Evolutionary conservation across 306 rosid genomes (phyloP), one percentile per base, ranked within the genome.

Genomic region (Dryas drummondii): DNA sequence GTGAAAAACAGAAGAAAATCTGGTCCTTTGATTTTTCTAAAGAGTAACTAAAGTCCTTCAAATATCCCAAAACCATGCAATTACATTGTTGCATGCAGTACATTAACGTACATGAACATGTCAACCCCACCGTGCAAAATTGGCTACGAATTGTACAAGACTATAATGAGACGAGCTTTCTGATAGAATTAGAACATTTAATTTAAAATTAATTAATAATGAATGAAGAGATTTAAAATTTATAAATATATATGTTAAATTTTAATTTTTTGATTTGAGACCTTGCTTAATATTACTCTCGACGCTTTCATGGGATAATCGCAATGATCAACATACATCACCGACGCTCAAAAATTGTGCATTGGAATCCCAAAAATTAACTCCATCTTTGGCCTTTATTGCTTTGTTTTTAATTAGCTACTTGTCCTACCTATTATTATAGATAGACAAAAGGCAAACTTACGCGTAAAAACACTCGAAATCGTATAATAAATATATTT

Each of bases 81-180:
- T 32, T 32, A 32, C 22, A 32, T 32, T 32, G 2, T 32, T 32
- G 37, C 37, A 32, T 32, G 37, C 37, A 32, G 37, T 1, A 32
- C 37, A 32, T 32, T 32, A 32, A 32, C 37, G 1, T 32, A 32
- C 1, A 32, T 32, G 37, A 19, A 22, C 66, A 13, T 19, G 66
- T 13, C 6, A 71, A 71, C 65, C 75, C 76, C 26, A 56, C 66
- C 49, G 6, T 56, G 53, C 66, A 44, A 71, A 7, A 45, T 56
- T 45, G 42, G 64, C 48, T 42, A 19, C 64, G 64, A 55, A 3
- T 55, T 71, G 2, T 12, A 41, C 50, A 10, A 5, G 32, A 49
- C 22, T 68, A 4, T 14, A 50, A 40, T 11, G 41, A 53, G 51
- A 1, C 3, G 52, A 70, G 47, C 16, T 58, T 54, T 70, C 19